Conservation (phyloP, 805 yeast genomes). For the Torulaspora quercuum region DNA sequence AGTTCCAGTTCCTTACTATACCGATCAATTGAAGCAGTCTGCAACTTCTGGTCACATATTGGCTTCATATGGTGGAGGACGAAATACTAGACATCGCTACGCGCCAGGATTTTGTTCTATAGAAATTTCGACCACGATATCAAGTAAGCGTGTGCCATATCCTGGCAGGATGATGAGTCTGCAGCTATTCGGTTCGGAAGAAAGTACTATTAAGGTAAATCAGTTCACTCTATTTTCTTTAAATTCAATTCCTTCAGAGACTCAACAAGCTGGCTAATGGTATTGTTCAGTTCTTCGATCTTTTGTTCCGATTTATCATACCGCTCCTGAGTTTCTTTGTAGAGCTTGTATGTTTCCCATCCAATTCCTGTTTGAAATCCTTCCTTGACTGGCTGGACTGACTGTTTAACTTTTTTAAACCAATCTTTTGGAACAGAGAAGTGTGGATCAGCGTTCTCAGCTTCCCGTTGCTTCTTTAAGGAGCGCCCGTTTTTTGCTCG, state of each 20-base stretch:
- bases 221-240: conserved; percentile 8
- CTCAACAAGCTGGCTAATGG: conserved; percentile 18
- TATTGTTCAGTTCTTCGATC: conserved; percentile 18
- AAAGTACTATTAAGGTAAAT: neutral
- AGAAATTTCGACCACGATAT: too few relatives aligned
- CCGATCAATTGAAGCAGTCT: neutral
- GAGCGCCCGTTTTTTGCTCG: conserved; percentile 34
- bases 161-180: too few relatives aligned
- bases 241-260: conserved; percentile 21
- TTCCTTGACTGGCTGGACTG: conserved; percentile 55
- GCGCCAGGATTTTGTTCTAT: too few relatives aligned
- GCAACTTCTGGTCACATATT: conserved; percentile 1
- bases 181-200: too few relatives aligned
- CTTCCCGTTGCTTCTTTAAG: conserved; percentile 51
- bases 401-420: conserved; percentile 45
- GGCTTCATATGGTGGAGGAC: too few relatives aligned
- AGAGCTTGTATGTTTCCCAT: conserved; percentile 60
- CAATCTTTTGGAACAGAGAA: conserved; percentile 56
- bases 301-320: conserved; percentile 16
- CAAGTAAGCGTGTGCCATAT: too few relatives aligned
- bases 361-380: conserved; percentile 55
- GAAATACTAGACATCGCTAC: too few relatives aligned
- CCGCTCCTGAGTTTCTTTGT: conserved; percentile 45
- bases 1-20: too few relatives aligned
- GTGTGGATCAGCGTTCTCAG: conserved; percentile 67